Evolutionary conservation across 352 stramenopile genomes (phyloP).

Genomic region (Phytophthora foliorum): DNA sequence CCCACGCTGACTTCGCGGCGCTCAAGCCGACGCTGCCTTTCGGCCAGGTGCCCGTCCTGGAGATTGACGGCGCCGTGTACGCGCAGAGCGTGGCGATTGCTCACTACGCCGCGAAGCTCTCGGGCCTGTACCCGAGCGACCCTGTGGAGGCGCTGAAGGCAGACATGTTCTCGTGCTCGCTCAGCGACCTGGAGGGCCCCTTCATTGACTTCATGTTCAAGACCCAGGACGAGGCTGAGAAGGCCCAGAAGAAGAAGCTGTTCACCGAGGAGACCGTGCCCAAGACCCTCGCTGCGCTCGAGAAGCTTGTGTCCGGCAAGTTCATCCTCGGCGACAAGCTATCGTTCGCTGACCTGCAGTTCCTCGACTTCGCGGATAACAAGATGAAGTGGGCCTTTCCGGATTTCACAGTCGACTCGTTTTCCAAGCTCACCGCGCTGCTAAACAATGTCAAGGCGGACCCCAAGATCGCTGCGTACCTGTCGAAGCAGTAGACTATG

Average conservation of each 20-base stretch:
- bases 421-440: constrained; percentile 57
- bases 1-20: constrained; percentile 34
- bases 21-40: constrained; percentile 53
- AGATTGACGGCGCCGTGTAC: constrained; percentile 46
- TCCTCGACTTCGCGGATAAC: constrained; percentile 59
- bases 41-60: constrained; percentile 49
- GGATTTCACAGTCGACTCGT: constrained; percentile 40
- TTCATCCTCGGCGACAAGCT: constrained; percentile 63
- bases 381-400: constrained; percentile 37
- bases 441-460: constrained; percentile 49
- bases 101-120: constrained; percentile 54
- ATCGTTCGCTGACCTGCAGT: constrained; percentile 50
- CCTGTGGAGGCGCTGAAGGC: constrained; percentile 34
- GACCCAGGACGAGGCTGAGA: constrained; percentile 46
- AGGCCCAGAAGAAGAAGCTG: constrained; percentile 52
- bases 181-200: constrained; percentile 23
- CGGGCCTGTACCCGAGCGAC: constrained; percentile 43
- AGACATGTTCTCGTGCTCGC: constrained; percentile 41
- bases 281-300: constrained; percentile 44
- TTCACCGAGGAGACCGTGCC: constrained; percentile 53
- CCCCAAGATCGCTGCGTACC: constrained; percentile 52
- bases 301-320: constrained; percentile 54
- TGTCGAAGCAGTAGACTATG: constrained; percentile 35
- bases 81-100: constrained; percentile 54
- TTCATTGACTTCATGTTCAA: constrained; percentile 38